Conservation (phyloP, 2,329 filamentous ascomycete genomes). For the Lachnellula suecica region DNA sequence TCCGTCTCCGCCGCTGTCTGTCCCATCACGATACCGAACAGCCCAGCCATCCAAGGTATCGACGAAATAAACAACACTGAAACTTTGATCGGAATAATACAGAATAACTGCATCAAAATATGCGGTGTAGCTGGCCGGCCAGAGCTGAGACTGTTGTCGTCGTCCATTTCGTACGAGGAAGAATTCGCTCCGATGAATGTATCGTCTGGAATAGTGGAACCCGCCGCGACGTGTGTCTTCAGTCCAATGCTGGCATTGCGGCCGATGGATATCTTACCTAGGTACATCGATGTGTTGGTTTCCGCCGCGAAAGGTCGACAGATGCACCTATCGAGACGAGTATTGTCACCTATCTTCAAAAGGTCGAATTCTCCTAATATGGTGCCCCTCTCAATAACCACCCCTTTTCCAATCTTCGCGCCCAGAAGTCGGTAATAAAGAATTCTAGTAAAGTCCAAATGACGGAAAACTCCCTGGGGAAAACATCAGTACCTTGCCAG, state of each 20-base stretch:
- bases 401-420: slow-evolving; percentile 50
- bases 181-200: slow-evolving; percentile 56
- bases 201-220: slow-evolving; percentile 45
- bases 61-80: slow-evolving; percentile 42
- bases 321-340: slow-evolving; percentile 46
- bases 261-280: slow-evolving; percentile 50
- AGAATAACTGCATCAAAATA: slow-evolving; percentile 42
- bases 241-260: slow-evolving; percentile 46
- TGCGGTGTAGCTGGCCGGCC: slow-evolving; percentile 39
- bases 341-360: slow-evolving; percentile 51
- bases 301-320: slow-evolving; percentile 54
- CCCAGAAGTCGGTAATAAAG: slow-evolving; percentile 53
- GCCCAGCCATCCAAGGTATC: slow-evolving; percentile 44
- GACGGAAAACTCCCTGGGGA: slow-evolving; percentile 45
- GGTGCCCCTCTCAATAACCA: slow-evolving; percentile 43
- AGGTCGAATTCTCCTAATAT: slow-evolving; percentile 56
- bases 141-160: slow-evolving; percentile 44
- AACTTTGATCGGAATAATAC: slow-evolving; percentile 43
- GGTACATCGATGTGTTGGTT: slow-evolving; percentile 57
- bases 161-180: slow-evolving; percentile 54
- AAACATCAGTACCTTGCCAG: neutral
- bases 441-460: slow-evolving; percentile 38
- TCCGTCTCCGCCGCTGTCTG: slow-evolving; percentile 35
- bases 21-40: slow-evolving; percentile 45
- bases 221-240: slow-evolving; percentile 50